Evolutionary conservation across 345 rosid species (phyloP), one percentile per base, ranked within the genome.

Genomic region (Gynandropsis gynandra): DNA sequence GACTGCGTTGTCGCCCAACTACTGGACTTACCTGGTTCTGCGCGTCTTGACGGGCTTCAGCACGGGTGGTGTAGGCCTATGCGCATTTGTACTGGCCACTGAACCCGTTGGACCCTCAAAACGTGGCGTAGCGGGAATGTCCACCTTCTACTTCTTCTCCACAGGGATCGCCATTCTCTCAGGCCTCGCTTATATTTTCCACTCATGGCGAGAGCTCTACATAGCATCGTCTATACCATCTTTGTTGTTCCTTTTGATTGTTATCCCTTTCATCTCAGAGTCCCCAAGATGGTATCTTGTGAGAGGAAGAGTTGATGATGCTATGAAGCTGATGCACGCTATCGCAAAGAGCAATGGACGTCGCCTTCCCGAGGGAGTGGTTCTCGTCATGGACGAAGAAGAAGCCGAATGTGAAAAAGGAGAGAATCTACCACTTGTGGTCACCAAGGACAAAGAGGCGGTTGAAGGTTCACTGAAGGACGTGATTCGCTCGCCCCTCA

Each of bases 281-380:
- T 87, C 98, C 12, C 98, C 96, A 0, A 69, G 98, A 11, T 90
- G 98, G 96, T 90, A 82, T 62, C 83, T 87, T 15, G 87, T 90
- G 14, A 88, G 83, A 4, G 89, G 98, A 21, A 74, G 59, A 70
- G 59, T 72, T 31, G 61, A 74, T 0, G 78, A 84, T 24, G 98
- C 95, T 1, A 83, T 76, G 95, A 73, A 74, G 34, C 16, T 87
- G n/a, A 77, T 90, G 96, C 70, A 61, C 1, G 9, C 15, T 10
- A 87, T 90, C 10, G 98, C 98, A 3, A 63, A 70, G 40, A 58
- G 70, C 0, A 83, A 84, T 4, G 80, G 84, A 2, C 69, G 66
- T n/a, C 59, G 61, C 54, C 66, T 90, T 37, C 89, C 98, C 0
- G 72, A 68, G 3, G 80, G 79, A 9, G 87, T 84, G 29, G 53